Evolutionary conservation across 768 basidiomycete genomes (phyloP).

Genomic region (Hortiboletus flavorubellus): DNA sequence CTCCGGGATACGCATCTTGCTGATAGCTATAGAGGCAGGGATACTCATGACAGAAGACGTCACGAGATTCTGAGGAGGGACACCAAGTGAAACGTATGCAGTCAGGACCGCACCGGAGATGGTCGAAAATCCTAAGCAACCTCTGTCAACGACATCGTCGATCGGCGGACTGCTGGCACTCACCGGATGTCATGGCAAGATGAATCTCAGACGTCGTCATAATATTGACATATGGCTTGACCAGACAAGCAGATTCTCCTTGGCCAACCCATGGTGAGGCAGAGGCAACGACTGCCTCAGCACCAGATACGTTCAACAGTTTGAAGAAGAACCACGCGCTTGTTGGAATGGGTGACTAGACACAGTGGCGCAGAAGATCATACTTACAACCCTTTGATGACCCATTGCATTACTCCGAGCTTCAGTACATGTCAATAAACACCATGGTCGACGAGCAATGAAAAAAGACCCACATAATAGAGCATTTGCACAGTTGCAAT

Average conservation of each 20-base stretch:
- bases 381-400: slow-evolving; percentile 77
- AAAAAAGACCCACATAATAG: slow-evolving; percentile 53
- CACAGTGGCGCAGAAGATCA: neutral
- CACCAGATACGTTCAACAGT: slow-evolving; percentile 87
- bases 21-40: slow-evolving; percentile 90
- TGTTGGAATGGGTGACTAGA: neutral
- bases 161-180: slow-evolving; percentile 7
- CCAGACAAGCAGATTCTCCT: slow-evolving; percentile 85
- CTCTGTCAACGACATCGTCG: slow-evolving; percentile 1
- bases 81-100: slow-evolving; percentile 78
- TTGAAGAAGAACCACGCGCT: slow-evolving; percentile 95
- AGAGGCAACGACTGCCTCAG: slow-evolving; percentile 89
- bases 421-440: slow-evolving; percentile 14
- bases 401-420: slow-evolving; percentile 91
- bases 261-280: slow-evolving; percentile 94
- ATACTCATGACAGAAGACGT: slow-evolving; percentile 95
- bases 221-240: slow-evolving; percentile 76
- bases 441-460: neutral
- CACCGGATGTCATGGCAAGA: slow-evolving; percentile 83
- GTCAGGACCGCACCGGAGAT: slow-evolving; percentile 88
- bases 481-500: slow-evolving; percentile 90
- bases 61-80: slow-evolving; percentile 74
- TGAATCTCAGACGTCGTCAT: slow-evolving; percentile 88
- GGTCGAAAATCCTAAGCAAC: slow-evolving; percentile 66
- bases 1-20: slow-evolving; percentile 85